A percentile compares a stretch with the other conserved stretches of the same genome.
These are phyloP conservation scores for Podospora bellae-mahoneyi DNA, from an alignment of 495 filamentous ascomycete genomes.

Conservation along the genomic window DNA sequence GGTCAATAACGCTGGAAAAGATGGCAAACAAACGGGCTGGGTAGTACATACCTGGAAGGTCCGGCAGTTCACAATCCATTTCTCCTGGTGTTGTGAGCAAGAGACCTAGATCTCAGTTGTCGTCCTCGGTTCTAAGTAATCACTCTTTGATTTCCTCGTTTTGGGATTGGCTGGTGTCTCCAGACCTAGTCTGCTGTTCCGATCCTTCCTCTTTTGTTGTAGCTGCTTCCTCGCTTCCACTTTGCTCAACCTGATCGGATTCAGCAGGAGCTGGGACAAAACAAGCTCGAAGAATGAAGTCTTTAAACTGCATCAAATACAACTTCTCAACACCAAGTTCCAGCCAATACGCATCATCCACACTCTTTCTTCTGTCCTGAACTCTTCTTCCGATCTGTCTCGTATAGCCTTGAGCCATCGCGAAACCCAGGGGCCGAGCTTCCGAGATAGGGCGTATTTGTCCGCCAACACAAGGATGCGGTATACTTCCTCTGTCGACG, in stretches of 20 bases:
- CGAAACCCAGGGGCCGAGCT: background rate
- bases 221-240: background rate
- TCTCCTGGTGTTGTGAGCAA: background rate
- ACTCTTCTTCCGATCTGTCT: background rate
- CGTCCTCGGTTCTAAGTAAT: background rate
- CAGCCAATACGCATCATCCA: background rate
- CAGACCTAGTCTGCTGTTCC: background rate
- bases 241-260: background rate
- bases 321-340: background rate
- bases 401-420: background rate
- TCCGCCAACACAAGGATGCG: background rate
- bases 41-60: background rate
- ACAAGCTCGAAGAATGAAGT: background rate
- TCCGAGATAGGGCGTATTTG: background rate
- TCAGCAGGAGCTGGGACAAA: background rate
- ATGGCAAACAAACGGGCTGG: background rate
- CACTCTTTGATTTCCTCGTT: background rate
- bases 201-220: background rate
- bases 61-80: background rate
- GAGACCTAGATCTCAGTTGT: background rate
- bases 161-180: background rate
- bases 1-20: too few species aligned
- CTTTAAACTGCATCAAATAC: background rate
- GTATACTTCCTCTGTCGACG: background rate
- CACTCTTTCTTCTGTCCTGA: background rate